phyloP scores from a whole-genome alignment of 495 filamentous ascomycete genomes.

The Immersiella caudata region DNA sequence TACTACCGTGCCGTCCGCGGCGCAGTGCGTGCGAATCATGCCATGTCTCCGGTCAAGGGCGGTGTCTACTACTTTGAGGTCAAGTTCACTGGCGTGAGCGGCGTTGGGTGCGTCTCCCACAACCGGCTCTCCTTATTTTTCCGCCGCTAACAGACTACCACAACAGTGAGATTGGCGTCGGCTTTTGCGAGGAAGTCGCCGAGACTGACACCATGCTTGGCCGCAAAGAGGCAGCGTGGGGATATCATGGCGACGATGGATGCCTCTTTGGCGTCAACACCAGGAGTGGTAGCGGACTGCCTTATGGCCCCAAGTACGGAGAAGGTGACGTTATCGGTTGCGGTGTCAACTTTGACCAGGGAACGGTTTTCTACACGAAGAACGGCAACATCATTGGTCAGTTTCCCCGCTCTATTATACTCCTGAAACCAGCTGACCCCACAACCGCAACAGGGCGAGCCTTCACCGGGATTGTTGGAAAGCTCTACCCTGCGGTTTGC shows the following conservation, averaged over 20 bases:
- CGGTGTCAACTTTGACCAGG: neutral
- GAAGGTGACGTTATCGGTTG: conserved; percentile 3
- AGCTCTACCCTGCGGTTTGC: neutral
- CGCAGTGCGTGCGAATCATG: neutral
- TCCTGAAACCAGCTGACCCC: neutral
- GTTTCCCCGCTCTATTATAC: neutral
- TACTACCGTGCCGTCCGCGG: neutral
- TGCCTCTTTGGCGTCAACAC: neutral
- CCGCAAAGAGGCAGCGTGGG: neutral
- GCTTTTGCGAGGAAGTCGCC: neutral
- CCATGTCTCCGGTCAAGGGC: neutral
- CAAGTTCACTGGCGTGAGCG: neutral
- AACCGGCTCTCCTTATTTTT: neutral
- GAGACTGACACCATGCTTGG: neutral
- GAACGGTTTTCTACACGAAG: neutral
- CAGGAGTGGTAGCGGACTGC: neutral
- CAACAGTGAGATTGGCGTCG: neutral
- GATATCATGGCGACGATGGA: neutral
- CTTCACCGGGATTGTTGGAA: neutral
- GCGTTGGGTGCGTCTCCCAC: neutral
- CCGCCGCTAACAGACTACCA: neutral
- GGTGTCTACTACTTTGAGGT: neutral
- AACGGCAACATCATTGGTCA: neutral
- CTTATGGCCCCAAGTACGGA: neutral
- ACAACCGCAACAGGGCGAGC: neutral